A percentile compares a stretch with the other conserved stretches of the same genome.
Conservation (phyloP, 129 eudicot species). For the Pseudognaphalium luteoalbum region DNA sequence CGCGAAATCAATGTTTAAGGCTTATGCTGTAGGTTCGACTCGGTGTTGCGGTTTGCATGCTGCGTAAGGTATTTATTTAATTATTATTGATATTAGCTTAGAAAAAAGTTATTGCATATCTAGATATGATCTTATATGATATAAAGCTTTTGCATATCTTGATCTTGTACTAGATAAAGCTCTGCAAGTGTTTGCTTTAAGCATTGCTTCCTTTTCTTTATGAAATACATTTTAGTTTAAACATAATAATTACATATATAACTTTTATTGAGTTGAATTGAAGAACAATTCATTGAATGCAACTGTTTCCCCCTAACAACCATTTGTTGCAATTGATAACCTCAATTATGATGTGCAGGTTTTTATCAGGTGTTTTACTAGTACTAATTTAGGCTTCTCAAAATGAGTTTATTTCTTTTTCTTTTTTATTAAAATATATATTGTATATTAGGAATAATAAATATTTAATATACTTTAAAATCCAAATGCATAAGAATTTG, state of each 20-base stretch:
- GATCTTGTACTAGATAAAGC: slow-evolving; percentile 27
- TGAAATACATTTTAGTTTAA: slow-evolving; percentile 4
- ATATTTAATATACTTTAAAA: not conserved
- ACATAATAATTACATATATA: not conserved
- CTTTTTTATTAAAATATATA: no score
- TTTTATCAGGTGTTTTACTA: not conserved
- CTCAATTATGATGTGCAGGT: not conserved
- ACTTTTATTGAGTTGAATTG: not conserved
- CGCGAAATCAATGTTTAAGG: not conserved
- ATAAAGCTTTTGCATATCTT: slow-evolving; percentile 19
- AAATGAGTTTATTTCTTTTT: no score
- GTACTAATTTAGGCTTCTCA: not conserved
- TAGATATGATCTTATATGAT: not conserved
- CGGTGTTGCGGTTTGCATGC: not conserved
- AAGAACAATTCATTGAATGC: not conserved
- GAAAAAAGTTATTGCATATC: slow-evolving; percentile 29
- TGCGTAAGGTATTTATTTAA: slow-evolving; percentile 14
- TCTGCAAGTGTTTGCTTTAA: slow-evolving; percentile 21
- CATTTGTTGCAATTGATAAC: not conserved
- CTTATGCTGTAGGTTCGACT: slow-evolving; percentile 5
- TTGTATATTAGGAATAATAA: not conserved
- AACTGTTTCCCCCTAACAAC: not conserved
- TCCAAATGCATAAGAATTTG: not conserved
- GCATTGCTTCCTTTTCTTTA: slow-evolving; percentile 25
- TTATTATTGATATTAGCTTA: slow-evolving; percentile 9